Conservation (phyloP, 1,284 basidiomycete species). For the Apiotrichum montevideense region DNA sequence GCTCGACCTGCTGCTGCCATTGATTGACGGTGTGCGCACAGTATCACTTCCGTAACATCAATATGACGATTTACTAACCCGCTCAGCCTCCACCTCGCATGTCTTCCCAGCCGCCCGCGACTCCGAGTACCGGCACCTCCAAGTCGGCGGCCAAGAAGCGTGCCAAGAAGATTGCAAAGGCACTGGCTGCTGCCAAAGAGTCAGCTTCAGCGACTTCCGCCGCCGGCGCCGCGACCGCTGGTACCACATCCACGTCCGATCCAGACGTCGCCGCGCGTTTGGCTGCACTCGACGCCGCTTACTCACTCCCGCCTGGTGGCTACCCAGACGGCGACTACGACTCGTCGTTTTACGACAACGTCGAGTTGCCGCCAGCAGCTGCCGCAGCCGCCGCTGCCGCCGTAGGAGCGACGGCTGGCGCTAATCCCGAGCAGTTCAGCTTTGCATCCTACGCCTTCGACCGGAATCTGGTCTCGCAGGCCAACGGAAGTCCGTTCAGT, state of each 20-base stretch:
- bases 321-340: constrained; percentile 27
- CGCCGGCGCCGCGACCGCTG: constrained; percentile 1
- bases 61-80: not conserved
- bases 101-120: constrained; percentile 31
- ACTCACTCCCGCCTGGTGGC: constrained; percentile 8
- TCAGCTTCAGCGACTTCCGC: not conserved
- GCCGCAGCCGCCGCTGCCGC: constrained; percentile 1
- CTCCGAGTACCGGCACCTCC: constrained; percentile 32
- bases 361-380: constrained; percentile 12
- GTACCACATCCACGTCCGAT: not conserved
- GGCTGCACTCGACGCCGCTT: not conserved
- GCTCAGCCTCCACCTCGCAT: constrained; percentile 24
- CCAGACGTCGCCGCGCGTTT: not conserved
- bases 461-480: constrained; percentile 3
- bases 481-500: constrained; percentile 29
- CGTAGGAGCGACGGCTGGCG: not conserved
- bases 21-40: too few species aligned
- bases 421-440: constrained; percentile 13
- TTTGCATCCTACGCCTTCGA: constrained; percentile 19
- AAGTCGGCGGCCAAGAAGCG: constrained; percentile 46
- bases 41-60: too few species aligned
- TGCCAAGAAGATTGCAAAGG: constrained; percentile 42
- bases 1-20: too few species aligned
- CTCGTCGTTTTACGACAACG: constrained; percentile 28
- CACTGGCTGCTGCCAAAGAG: constrained; percentile 13